These are phyloP conservation scores for Xylariaceae sp. DNA, from an alignment of 2,329 filamentous ascomycete genomes.

Conservation along the genomic window DNA sequence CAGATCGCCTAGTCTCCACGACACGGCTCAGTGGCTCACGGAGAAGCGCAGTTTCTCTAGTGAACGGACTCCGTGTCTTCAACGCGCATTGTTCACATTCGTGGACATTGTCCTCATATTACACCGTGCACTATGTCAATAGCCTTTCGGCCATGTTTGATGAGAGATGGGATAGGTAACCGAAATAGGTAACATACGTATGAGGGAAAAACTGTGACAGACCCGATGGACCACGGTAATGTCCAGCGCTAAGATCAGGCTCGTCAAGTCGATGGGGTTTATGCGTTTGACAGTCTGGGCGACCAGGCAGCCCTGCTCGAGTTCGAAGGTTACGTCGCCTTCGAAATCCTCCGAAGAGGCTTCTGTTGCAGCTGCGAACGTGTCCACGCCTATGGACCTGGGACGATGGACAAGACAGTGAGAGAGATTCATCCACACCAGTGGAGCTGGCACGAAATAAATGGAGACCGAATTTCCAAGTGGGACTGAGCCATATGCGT, in stretches of 20 bases:
- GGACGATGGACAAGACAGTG: not conserved
- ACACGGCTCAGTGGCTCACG: no score
- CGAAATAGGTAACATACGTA: no score
- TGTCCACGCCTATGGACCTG: conserved; percentile 1
- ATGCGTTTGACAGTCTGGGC: not conserved
- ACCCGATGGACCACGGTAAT: not conserved
- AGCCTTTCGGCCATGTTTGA: no score
- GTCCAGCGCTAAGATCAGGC: not conserved
- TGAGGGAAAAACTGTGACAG: no score
- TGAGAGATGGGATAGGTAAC: no score
- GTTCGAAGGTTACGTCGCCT: not conserved
- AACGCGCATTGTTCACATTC: no score
- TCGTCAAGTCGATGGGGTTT: not conserved
- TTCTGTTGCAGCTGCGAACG: conserved; percentile 4
- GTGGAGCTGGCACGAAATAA: conserved; percentile 1
- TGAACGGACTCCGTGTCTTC: no score
- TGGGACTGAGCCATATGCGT: not conserved
- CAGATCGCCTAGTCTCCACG: not conserved
- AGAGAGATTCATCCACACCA: not conserved
- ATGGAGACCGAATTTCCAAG: not conserved
- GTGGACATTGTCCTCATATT: no score
- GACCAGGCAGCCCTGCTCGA: not conserved
- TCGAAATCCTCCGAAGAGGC: conserved; percentile 1
- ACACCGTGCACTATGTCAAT: no score
- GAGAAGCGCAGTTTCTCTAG: no score